These are phyloP conservation scores for Ramularia collo-cygni DNA, from an alignment of 2,329 filamentous ascomycete species.

Conservation along the genomic window DNA sequence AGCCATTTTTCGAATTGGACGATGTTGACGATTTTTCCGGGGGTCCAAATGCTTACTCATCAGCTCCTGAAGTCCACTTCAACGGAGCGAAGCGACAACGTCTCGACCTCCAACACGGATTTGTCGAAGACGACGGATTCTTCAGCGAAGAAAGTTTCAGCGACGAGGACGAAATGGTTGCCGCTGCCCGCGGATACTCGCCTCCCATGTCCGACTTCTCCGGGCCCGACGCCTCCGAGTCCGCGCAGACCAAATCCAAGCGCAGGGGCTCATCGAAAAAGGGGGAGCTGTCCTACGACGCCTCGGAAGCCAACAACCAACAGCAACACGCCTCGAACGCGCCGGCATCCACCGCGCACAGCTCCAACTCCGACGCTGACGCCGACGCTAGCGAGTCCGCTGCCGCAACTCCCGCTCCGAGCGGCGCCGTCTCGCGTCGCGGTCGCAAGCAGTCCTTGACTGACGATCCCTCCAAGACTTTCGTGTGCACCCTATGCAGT, in stretches of 20 bases:
- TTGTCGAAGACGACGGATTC: constrained; percentile 64
- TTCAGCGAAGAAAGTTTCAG: constrained; percentile 70
- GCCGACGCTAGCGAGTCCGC: constrained; percentile 21
- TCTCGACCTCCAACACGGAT: constrained; percentile 54
- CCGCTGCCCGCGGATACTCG: constrained; percentile 49
- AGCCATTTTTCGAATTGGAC: constrained; percentile 82
- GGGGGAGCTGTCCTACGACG: constrained; percentile 38
- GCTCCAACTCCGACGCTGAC: constrained; percentile 19
- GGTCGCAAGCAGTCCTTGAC: constrained; percentile 98
- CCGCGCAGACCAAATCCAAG: constrained; percentile 17
- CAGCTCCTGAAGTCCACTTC: constrained; percentile 55
- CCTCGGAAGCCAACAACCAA: constrained; percentile 39
- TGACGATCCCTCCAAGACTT: constrained; percentile 96
- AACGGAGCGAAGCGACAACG: constrained; percentile 64
- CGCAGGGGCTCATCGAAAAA: constrained; percentile 24
- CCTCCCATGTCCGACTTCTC: constrained; percentile 17
- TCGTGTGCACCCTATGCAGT: constrained; percentile 92
- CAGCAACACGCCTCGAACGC: constrained; percentile 27
- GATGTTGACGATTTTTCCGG: constrained; percentile 84
- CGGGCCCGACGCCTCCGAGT: too few species aligned
- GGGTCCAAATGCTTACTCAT: constrained; percentile 64
- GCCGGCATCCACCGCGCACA: constrained; percentile 38
- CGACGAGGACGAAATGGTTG: constrained; percentile 62
- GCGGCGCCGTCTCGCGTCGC: constrained; percentile 70
- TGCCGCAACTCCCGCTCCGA: constrained; percentile 23